Base-by-base conservation (phyloP, 441 rosid species). In the Cnidoscolus chayamansa region DNA sequence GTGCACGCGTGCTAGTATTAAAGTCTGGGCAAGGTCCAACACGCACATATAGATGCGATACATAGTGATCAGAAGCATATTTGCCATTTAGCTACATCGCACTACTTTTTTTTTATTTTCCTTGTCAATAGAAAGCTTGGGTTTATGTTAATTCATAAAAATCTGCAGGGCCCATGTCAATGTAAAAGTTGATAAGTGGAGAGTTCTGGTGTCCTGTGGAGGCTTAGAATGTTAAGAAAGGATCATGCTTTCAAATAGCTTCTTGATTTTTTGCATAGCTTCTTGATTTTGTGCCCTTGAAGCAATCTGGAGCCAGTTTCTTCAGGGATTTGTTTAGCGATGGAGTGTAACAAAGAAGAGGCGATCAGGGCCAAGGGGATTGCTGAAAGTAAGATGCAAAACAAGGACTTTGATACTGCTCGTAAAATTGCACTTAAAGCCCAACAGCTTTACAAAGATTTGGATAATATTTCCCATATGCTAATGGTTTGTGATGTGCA, bases 291-390 rank as follows among this genome's bases (percentile, higher is more conserved):
- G 11, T 57, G 63, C 55, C 2, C 47, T 43, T 64, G 15, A 61
- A 68, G 63, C 54, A 37, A 47, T 31, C 56, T 53, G 15, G 57
- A 53, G 13, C 37, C 15, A 16, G 63, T 63, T 47, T 30, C 11
- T 66, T 50, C 59, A 30, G 7, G 19, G 37, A 57, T 63, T 64
- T 53, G 15, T 7, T 47, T 63, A 16, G 55, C 20, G 67, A 94
- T 92, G 99, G 96, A 94, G 55, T 82, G 89, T 81, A 90, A 94
- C 79, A 89, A 86, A 80, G 98, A 90, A 68, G 99, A 92, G 90
- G 99, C 98, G 70, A 47, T 89, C 66, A 82, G 94, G 77, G 96
- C 94, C 74, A 92, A 80, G 79, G 86, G 16, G 11, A 47, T 89
- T 47, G 99, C 97, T 10, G 91, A 85, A 84, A 78, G 60, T 45